Evolutionary conservation across 1,284 basidiomycete species (phyloP).

Genomic region (Moesziomyces globuligerus): DNA sequence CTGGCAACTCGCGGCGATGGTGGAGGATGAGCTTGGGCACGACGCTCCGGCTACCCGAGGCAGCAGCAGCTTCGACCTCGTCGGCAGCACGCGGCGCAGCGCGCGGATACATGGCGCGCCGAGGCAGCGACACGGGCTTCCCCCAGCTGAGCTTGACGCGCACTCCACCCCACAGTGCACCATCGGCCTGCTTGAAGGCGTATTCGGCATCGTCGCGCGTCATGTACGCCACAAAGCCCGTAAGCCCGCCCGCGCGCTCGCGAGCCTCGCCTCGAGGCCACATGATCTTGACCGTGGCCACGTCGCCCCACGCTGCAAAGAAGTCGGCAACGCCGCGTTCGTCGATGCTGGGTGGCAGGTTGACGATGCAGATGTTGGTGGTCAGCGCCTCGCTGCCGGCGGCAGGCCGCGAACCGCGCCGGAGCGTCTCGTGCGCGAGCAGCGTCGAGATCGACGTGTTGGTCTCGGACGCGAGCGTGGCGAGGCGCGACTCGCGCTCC

Average conservation of each 20-base stretch:
- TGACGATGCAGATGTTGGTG: constrained; percentile 87
- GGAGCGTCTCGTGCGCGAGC: constrained; percentile 79
- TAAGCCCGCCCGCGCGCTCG: constrained; percentile 77
- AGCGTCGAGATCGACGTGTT: constrained; percentile 37
- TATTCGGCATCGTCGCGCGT: constrained; percentile 86
- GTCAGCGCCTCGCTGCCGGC: constrained; percentile 79
- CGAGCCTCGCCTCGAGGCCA: constrained; percentile 69
- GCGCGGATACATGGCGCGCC: constrained; percentile 46
- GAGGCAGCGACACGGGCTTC: constrained; percentile 86
- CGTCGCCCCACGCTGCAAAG: constrained; percentile 75
- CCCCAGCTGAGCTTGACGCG: constrained; percentile 91
- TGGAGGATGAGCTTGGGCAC: constrained; percentile 22
- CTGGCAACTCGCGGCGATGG: constrained; percentile 6
- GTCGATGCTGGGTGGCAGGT: constrained; percentile 83
- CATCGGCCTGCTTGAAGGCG: constrained; percentile 86
- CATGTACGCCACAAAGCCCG: constrained; percentile 97
- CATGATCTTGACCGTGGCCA: constrained; percentile 70
- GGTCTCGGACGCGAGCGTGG: constrained; percentile 20
- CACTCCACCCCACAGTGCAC: constrained; percentile 88
- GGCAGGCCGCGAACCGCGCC: constrained; percentile 81
- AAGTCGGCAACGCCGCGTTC: constrained; percentile 85
- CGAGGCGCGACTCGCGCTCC: constrained; percentile 81
- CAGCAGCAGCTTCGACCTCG: background rate
- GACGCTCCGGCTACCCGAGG: background rate
- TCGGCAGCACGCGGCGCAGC: background rate